Percentiles rank a stretch among this genome's conserved stretches.
Evolutionary conservation across 2,329 filamentous ascomycete species (phyloP).

Genomic region (Fusarium xylarioides): DNA sequence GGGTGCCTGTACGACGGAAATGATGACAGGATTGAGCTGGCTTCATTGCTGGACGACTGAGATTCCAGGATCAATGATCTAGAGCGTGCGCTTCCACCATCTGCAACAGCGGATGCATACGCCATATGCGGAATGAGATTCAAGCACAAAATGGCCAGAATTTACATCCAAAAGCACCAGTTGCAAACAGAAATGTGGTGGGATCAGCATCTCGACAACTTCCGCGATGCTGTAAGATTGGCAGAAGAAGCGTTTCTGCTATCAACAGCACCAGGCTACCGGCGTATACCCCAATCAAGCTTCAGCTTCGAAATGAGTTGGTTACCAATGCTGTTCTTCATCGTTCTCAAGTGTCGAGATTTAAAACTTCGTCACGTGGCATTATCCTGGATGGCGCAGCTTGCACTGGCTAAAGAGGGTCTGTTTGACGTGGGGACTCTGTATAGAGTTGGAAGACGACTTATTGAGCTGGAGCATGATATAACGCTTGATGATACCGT

Average conservation of each 20-base stretch:
- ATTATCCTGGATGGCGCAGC: neutral
- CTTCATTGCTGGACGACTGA: neutral
- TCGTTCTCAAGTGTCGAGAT: neutral
- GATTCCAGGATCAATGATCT: neutral
- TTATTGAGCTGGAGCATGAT: neutral
- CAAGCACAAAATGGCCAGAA: neutral
- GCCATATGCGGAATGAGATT: constrained; percentile 1
- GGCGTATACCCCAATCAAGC: neutral
- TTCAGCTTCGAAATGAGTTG: constrained; percentile 16
- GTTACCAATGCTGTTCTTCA: neutral
- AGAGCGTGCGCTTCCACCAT: neutral
- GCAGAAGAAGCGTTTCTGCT: neutral
- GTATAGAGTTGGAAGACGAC: constrained; percentile 11
- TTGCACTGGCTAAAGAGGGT: constrained; percentile 4
- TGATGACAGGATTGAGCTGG: neutral
- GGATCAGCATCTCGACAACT: neutral
- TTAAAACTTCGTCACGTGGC: neutral
- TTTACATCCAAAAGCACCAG: neutral
- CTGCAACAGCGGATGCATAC: neutral
- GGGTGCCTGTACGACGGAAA: neutral
- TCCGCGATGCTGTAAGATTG: neutral
- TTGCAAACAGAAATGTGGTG: constrained; percentile 4
- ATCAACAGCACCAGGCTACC: neutral
- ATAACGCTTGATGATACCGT: neutral
- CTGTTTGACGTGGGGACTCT: constrained; percentile 14